Conservation (phyloP, 2,329 filamentous ascomycete genomes). For the Penicillium expansum region DNA sequence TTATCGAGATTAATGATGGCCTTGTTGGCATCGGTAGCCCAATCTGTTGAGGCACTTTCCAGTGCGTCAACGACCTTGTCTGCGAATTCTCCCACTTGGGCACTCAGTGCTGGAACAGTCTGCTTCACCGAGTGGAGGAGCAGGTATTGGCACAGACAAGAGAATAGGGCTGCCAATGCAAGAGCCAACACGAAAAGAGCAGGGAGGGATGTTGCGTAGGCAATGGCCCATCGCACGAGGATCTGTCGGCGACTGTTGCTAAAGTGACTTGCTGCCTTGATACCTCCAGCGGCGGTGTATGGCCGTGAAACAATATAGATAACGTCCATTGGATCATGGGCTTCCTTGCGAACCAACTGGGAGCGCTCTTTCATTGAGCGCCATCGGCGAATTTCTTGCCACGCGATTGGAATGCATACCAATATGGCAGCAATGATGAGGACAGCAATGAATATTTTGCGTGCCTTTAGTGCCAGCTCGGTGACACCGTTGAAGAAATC, state of each 20-base stretch:
- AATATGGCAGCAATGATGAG: slow-evolving; percentile 68
- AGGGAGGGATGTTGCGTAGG: slow-evolving; percentile 80
- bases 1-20: slow-evolving; percentile 64
- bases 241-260: slow-evolving; percentile 63
- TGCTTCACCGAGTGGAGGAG: slow-evolving; percentile 71
- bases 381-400: slow-evolving; percentile 75
- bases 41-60: slow-evolving; percentile 68
- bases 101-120: slow-evolving; percentile 70
- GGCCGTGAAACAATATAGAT: slow-evolving; percentile 85
- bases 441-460: slow-evolving; percentile 73
- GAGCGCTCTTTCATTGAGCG: slow-evolving; percentile 68
- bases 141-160: slow-evolving; percentile 77
- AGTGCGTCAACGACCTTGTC: slow-evolving; percentile 72
- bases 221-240: slow-evolving; percentile 76
- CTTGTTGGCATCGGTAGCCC: slow-evolving; percentile 73
- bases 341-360: slow-evolving; percentile 61
- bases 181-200: slow-evolving; percentile 85
- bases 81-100: slow-evolving; percentile 75
- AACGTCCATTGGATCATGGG: slow-evolving; percentile 79
- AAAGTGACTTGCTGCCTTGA: slow-evolving; percentile 67
- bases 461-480: slow-evolving; percentile 63
- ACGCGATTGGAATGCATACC: slow-evolving; percentile 75
- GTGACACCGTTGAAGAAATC: slow-evolving; percentile 77
- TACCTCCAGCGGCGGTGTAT: slow-evolving; percentile 67
- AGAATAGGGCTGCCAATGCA: slow-evolving; percentile 75